These are phyloP conservation scores for Backusella liffmaniae DNA, from an alignment of 192 early-diverging fungal species.

Conservation along the genomic window DNA sequence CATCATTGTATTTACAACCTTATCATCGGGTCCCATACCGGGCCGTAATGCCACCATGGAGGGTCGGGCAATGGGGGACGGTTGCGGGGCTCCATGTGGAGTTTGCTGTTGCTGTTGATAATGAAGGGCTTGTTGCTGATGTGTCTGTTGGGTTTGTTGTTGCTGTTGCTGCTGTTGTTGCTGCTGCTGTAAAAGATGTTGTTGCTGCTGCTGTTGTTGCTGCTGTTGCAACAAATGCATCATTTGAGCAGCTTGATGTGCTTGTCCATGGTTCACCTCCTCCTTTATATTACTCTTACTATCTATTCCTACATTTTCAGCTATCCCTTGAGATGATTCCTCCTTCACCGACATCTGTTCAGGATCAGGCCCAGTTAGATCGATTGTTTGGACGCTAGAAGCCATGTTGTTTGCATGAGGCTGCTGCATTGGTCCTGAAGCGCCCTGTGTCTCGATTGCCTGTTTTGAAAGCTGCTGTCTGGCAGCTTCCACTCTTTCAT, in stretches of 20 bases:
- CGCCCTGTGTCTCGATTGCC: neutral
- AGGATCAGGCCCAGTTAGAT: neutral
- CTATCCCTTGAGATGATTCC: neutral
- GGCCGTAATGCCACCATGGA: neutral
- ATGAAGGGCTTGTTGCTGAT: neutral
- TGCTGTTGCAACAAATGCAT: constrained; percentile 3
- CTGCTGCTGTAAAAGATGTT: neutral
- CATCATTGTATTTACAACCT: constrained; percentile 8
- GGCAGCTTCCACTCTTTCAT: constrained; percentile 16
- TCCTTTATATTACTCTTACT: neutral
- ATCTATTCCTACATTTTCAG: neutral
- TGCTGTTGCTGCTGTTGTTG: neutral
- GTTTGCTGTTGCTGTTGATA: constrained; percentile 17
- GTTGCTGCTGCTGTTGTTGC: neutral
- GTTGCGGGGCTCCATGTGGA: neutral
- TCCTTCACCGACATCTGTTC: neutral
- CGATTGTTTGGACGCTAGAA: constrained; percentile 2
- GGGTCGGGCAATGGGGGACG: neutral
- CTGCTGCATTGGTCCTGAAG: neutral
- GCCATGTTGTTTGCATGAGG: neutral
- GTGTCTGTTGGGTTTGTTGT: neutral
- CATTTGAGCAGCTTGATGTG: neutral
- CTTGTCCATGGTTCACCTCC: neutral
- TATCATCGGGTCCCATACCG: constrained; percentile 11
- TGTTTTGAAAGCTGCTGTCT: constrained; percentile 19